A percentile compares a stretch with the other conserved stretches of the same genome.
Evolutionary conservation across 2,329 filamentous ascomycete species (phyloP).

Genomic region (Fusarium incarnatum): DNA sequence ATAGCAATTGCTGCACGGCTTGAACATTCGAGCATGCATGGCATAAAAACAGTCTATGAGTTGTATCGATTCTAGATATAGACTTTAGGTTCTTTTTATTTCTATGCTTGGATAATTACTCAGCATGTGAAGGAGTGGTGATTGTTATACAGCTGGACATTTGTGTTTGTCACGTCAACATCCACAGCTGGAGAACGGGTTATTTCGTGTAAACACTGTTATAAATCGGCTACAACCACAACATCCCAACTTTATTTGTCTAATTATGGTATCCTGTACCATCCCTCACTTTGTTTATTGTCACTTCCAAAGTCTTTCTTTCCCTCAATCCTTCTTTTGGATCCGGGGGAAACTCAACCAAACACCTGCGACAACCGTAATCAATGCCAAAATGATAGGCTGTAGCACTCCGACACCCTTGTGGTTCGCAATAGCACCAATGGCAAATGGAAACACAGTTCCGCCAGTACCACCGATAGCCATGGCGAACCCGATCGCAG

Average conservation of each 20-base stretch:
- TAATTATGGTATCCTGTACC: not conserved
- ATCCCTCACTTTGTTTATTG: not conserved
- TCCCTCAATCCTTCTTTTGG: conserved; percentile 47
- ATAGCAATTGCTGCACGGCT: too few relatives aligned
- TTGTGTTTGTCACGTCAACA: rapidly evolving
- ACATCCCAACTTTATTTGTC: rapidly evolving
- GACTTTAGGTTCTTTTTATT: rapidly evolving
- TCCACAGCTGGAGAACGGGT: too few relatives aligned
- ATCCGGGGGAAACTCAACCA: conserved; percentile 54
- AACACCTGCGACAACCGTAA: conserved; percentile 51
- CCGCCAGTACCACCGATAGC: conserved; percentile 78
- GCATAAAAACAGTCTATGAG: not conserved
- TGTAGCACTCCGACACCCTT: conserved; percentile 63
- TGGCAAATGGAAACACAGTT: conserved; percentile 69
- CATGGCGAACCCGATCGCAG: conserved; percentile 78
- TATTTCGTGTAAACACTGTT: rapidly evolving
- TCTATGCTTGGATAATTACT: too few relatives aligned
- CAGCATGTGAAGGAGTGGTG: not conserved
- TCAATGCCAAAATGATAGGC: conserved; percentile 60
- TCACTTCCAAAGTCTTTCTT: rapidly evolving
- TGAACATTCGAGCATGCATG: not conserved
- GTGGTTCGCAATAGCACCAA: conserved; percentile 69
- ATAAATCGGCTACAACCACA: rapidly evolving
- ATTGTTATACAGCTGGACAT: rapidly evolving
- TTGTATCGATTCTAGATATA: not conserved